These are phyloP conservation scores for Xylariaceae sp. DNA, from an alignment of 2,329 filamentous ascomycete genomes.

Conservation along the genomic window DNA sequence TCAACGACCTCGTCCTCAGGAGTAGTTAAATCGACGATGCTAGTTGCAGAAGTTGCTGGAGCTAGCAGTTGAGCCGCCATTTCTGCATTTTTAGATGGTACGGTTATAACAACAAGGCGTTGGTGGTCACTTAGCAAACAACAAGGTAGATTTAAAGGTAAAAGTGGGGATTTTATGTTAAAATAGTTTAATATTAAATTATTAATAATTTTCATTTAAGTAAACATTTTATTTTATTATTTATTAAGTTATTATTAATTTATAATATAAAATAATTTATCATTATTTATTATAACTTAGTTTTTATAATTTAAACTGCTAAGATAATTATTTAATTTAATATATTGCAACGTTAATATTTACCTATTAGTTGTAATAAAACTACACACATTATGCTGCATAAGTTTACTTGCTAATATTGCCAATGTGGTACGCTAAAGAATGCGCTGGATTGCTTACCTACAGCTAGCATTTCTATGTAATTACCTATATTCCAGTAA, in stretches of 20 bases:
- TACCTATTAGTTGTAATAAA: constrained; percentile 15
- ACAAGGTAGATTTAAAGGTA: constrained; percentile 10
- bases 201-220: not conserved
- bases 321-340: constrained; percentile 7
- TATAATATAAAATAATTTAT: not conserved
- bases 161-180: constrained; percentile 9
- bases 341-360: constrained; percentile 16
- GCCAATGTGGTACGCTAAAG: too few species aligned
- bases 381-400: constrained; percentile 11
- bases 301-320: not conserved
- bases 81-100: too few species aligned
- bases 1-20: too few species aligned
- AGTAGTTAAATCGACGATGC: too few species aligned
- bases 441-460: too few species aligned
- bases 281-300: not conserved
- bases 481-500: too few species aligned
- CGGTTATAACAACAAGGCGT: too few species aligned
- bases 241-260: not conserved
- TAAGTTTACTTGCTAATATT: too few species aligned
- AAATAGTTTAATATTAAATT: not conserved
- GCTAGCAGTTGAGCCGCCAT: too few species aligned
- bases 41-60: too few species aligned
- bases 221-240: not conserved
- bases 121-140: too few species aligned
- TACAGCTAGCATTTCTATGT: too few species aligned